Evolutionary conservation across 805 yeast genomes (phyloP).

Genomic region (Metschnikowia reukaufii): DNA sequence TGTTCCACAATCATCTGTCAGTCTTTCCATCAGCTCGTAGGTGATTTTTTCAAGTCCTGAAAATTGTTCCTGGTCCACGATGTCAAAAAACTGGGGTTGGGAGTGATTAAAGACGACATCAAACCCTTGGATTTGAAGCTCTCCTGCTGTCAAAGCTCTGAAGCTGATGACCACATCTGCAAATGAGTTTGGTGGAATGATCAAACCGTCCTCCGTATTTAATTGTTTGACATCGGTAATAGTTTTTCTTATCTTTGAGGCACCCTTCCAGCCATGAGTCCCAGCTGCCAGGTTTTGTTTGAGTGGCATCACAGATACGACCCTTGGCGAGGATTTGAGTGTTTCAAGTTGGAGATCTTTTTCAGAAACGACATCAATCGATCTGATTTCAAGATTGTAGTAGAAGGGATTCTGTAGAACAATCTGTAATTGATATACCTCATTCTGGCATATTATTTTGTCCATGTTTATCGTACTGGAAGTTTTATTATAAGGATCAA

Average conservation of each 20-base stretch:
- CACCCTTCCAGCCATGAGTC: conserved; percentile 4
- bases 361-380: conserved; percentile 41
- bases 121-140: conserved; percentile 51
- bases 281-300: not conserved
- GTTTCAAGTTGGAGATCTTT: conserved; percentile 32
- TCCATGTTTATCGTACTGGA: conserved; percentile 49
- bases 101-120: conserved; percentile 53
- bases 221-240: not conserved
- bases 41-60: conserved; percentile 13
- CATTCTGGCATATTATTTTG: conserved; percentile 40
- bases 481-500: conserved; percentile 51
- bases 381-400: conserved; percentile 64
- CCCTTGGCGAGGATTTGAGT: not conserved
- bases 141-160: conserved; percentile 51
- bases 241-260: not conserved
- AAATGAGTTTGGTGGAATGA: conserved; percentile 29
- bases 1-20: not conserved
- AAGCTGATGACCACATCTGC: conserved; percentile 45
- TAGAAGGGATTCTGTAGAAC: conserved; percentile 76
- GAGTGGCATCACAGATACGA: conserved; percentile 2
- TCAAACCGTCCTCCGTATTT: conserved; percentile 11
- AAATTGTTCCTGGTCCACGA: conserved; percentile 32
- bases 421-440: conserved; percentile 56
- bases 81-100: conserved; percentile 42
- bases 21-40: not conserved